Base-by-base conservation (phyloP, 2,329 filamentous ascomycete genomes). In the Helotiales sp. region DNA sequence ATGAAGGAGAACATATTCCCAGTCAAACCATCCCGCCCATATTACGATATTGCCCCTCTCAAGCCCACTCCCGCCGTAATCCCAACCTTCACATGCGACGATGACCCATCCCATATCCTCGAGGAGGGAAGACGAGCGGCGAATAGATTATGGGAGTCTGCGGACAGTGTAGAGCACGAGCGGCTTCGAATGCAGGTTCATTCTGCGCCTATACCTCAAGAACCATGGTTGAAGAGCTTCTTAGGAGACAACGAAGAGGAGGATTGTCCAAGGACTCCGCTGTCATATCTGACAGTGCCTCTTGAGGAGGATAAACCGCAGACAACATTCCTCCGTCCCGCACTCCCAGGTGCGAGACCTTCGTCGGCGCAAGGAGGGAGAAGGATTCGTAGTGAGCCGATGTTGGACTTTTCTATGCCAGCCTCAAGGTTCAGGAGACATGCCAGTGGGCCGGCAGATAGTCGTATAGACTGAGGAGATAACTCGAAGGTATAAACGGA, bases 161-260 rank as follows among this genome's bases (percentile, higher is more conserved):
- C 47, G 30, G 30, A 56, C 50, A 22, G 17, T 6, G 31, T 52
- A 9, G 49, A 53, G 42, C 52, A 46, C n/a, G n/a, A 48, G 31
- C 49, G 17, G 19, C 47, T 44, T 2, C 38, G 47, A 42, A 13
- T 15, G 7, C 46, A 44, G 5, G 40, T 52, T 24, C 56, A 55
- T 27, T 63, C 58, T 59, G 60, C 60, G 5, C 63, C 63, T 40
- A 34, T 63, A 30, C 30, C 38, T 6, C 58, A 61, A 55, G 54
- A 34, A 17, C 47, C 36, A 6, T 58, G 54, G n/a, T n/a, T n/a
- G 57, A 40, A 29, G 4, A 61, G 13, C 12, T 25, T 55, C 12
- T 34, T 33, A 22, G 40, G 31, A 48, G 46, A 60, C 3, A 38
- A 56, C n/a, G n/a, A n/a, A n/a, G n/a, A n/a, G n/a, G n/a, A n/a